Conservation (phyloP, 257 asterid species). For the Linderniella brevidens region DNA sequence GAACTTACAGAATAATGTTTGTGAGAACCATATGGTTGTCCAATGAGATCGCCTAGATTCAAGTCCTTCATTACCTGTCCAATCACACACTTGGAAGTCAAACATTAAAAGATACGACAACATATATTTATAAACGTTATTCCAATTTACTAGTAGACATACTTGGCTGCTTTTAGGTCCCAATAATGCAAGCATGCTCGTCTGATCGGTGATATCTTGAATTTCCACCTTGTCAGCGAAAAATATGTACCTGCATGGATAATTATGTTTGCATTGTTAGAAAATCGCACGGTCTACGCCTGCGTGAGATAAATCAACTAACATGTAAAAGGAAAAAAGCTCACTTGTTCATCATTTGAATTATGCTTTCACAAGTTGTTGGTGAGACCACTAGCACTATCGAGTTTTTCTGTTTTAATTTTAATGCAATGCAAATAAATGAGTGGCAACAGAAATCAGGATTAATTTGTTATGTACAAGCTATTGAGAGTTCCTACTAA, state of each 20-base stretch:
- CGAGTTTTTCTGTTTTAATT: conserved; percentile 69
- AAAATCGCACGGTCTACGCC: too few relatives aligned
- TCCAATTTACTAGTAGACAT: conserved; percentile 14
- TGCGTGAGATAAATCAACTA: background rate
- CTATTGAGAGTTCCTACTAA: conserved; percentile 9
- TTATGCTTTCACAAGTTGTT: conserved; percentile 45
- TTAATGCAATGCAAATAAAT: conserved; percentile 5
- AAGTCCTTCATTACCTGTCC: conserved; percentile 62
- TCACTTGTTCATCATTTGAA: conserved; percentile 70
- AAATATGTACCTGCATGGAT: conserved; percentile 62
- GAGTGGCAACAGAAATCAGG: background rate
- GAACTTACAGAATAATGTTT: conserved; percentile 66
- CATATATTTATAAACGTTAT: background rate
- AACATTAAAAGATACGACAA: conserved; percentile 9
- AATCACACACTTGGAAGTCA: conserved; percentile 2
- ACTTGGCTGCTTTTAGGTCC: conserved; percentile 76
- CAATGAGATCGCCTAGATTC: conserved; percentile 58
- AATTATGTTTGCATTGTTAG: background rate
- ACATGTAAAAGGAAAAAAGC: conserved; percentile 15
- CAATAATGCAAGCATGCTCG: conserved; percentile 58
- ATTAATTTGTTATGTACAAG: conserved; percentile 5
- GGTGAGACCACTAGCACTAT: conserved; percentile 74
- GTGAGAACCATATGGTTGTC: conserved; percentile 82
- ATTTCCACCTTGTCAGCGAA: conserved; percentile 87
- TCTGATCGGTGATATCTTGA: conserved; percentile 64